phyloP scores from a whole-genome alignment of 2,329 filamentous ascomycete species.

The Diaporthe ilicicola region DNA sequence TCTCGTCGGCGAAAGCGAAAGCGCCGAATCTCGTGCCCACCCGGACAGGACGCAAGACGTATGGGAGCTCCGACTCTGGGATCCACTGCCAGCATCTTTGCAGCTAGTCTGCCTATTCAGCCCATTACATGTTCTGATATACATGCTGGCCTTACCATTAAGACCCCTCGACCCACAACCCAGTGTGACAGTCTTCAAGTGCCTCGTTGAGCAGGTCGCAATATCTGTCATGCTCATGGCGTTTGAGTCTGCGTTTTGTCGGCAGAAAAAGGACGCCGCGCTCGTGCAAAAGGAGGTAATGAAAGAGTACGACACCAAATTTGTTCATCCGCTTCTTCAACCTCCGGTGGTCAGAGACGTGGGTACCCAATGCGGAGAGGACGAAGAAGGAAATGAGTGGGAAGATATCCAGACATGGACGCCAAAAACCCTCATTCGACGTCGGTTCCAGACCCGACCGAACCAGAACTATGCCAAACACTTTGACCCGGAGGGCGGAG shows the following conservation, averaged over 20 bases:
- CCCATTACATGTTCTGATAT: conserved; percentile 90
- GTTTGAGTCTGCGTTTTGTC: conserved; percentile 77
- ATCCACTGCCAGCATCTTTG: conserved; percentile 85
- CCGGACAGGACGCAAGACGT: conserved; percentile 85
- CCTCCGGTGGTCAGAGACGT: conserved; percentile 76
- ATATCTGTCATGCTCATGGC: conserved; percentile 81
- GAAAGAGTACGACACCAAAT: conserved; percentile 96
- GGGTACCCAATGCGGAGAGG: conserved; percentile 75
- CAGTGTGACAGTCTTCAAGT: conserved; percentile 85
- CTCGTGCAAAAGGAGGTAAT: conserved; percentile 92
- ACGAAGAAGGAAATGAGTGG: conserved; percentile 51
- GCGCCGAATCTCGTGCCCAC: conserved; percentile 84
- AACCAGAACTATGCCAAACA: conserved; percentile 83
- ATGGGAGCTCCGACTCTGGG: conserved; percentile 95
- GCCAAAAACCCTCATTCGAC: conserved; percentile 71
- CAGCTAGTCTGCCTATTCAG: conserved; percentile 91
- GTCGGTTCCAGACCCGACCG: conserved; percentile 80
- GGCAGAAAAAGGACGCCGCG: conserved; percentile 84
- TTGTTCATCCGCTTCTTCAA: conserved; percentile 88
- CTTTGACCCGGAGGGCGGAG: conserved; percentile 70
- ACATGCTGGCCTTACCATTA: conserved; percentile 87
- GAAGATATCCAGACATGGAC: conserved; percentile 60
- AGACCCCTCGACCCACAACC: conserved; percentile 78
- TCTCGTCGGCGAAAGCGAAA: conserved; percentile 73
- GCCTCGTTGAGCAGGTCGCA: conserved; percentile 77